Evolutionary conservation across 192 early-diverging fungal genomes (phyloP).

Genomic region (Allomyces arbusculus): DNA sequence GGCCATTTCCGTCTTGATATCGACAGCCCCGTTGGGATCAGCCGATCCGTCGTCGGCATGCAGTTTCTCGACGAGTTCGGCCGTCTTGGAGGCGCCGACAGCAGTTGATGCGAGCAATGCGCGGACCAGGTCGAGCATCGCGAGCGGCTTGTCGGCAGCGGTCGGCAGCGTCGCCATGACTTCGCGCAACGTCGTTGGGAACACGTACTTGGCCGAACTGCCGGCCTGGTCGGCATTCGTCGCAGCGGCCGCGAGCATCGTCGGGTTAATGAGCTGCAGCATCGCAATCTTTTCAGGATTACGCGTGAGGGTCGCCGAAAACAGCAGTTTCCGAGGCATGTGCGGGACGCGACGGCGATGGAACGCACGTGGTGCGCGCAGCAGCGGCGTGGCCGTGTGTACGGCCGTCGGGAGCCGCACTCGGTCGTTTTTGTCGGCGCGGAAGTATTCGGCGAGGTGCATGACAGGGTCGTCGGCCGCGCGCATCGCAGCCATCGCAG

Average conservation of each 20-base stretch:
- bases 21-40: too few relatives aligned
- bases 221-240: constrained; percentile 8
- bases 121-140: constrained; percentile 56
- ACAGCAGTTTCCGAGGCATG: constrained; percentile 70
- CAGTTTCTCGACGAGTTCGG: too few relatives aligned
- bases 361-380: constrained; percentile 4
- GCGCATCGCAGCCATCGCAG: constrained; percentile 43
- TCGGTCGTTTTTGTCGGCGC: background rate
- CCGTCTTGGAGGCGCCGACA: constrained; percentile 11
- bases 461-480: constrained; percentile 1
- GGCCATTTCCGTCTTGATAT: too few relatives aligned
- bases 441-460: constrained; percentile 1
- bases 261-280: constrained; percentile 56
- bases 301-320: constrained; percentile 83
- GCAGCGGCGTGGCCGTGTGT: background rate
- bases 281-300: constrained; percentile 82
- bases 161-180: constrained; percentile 40
- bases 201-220: constrained; percentile 5
- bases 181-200: constrained; percentile 43
- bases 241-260: constrained; percentile 55
- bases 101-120: background rate
- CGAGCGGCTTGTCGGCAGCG: constrained; percentile 57
- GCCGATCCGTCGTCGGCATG: too few relatives aligned
- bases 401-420: background rate
- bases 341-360: constrained; percentile 4